phyloP scores from a whole-genome alignment of 352 stramenopile genomes.

The Thraustochytrium sp. region DNA sequence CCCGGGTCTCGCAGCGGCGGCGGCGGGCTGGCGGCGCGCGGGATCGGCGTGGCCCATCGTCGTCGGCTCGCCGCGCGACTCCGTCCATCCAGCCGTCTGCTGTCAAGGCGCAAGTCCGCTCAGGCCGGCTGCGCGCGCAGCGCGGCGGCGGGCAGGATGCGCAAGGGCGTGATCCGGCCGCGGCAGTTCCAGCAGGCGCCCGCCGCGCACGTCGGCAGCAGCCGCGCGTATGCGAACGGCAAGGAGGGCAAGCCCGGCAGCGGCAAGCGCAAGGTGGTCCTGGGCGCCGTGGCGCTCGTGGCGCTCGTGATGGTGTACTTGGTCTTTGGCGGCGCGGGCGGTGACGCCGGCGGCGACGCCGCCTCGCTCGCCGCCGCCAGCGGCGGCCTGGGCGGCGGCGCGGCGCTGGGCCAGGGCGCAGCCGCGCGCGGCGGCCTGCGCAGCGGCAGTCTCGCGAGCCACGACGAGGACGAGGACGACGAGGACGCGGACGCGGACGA shows the following conservation, averaged over 20 bases:
- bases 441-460: neutral
- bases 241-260: neutral
- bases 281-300: neutral
- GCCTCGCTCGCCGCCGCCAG: neutral
- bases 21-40: too few relatives aligned
- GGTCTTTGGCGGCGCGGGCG: neutral
- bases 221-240: neutral
- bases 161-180: constrained; percentile 34
- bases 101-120: too few relatives aligned
- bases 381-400: neutral
- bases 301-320: neutral
- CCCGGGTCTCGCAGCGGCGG: too few relatives aligned
- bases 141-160: neutral
- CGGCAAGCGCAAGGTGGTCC: neutral
- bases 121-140: neutral
- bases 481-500: constrained; percentile 4
- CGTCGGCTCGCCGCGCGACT: too few relatives aligned
- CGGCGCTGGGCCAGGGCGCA: neutral
- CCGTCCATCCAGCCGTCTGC: too few relatives aligned
- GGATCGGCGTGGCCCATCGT: too few relatives aligned
- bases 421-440: neutral
- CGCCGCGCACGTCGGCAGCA: neutral
- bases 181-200: neutral
- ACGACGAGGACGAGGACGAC: constrained; percentile 14
- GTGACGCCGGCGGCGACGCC: neutral